Evolutionary conservation across 208 protist genomes (phyloP).

Genomic region (Willaertia magna): DNA sequence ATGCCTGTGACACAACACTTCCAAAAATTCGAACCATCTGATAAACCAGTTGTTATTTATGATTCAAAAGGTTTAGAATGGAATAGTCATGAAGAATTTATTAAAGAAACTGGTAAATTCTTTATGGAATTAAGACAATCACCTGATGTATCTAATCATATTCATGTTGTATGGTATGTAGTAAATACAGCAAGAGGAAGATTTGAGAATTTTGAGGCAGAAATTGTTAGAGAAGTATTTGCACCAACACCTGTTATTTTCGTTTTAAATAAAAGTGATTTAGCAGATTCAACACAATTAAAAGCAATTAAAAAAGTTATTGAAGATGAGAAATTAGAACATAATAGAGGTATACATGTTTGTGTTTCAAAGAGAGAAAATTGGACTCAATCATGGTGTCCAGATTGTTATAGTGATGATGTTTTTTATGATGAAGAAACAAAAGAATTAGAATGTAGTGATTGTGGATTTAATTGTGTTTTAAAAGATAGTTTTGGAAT

Average conservation of each 20-base stretch:
- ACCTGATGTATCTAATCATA: neutral
- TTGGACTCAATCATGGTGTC: conserved; percentile 7
- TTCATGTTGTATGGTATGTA: conserved; percentile 12
- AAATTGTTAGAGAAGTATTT: conserved; percentile 4
- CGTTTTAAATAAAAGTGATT: conserved; percentile 4
- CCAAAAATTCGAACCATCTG: neutral
- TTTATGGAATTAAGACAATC: conserved; percentile 2
- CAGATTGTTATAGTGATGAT: conserved; percentile 1
- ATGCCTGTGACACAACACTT: conserved; percentile 12
- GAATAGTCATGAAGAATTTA: neutral
- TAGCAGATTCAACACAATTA: neutral
- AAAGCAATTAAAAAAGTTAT: conserved; percentile 2
- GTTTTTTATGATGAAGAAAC: conserved; percentile 13
- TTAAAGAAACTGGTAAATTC: conserved; percentile 12
- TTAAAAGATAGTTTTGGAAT: neutral
- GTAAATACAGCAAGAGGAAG: neutral
- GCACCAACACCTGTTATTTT: conserved; percentile 7
- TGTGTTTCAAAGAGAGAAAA: conserved; percentile 7
- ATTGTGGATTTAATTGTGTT: neutral
- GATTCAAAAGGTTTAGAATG: conserved; percentile 6
- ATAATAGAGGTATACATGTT: conserved; percentile 10
- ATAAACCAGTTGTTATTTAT: conserved; percentile 6
- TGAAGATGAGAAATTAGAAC: neutral
- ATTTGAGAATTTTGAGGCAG: conserved; percentile 8
- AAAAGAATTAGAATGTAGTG: conserved; percentile 3